A percentile compares a stretch with the other conserved stretches of the same genome.
Conservation (phyloP, 352 stramenopile species). For the Albugo laibachii region DNA sequence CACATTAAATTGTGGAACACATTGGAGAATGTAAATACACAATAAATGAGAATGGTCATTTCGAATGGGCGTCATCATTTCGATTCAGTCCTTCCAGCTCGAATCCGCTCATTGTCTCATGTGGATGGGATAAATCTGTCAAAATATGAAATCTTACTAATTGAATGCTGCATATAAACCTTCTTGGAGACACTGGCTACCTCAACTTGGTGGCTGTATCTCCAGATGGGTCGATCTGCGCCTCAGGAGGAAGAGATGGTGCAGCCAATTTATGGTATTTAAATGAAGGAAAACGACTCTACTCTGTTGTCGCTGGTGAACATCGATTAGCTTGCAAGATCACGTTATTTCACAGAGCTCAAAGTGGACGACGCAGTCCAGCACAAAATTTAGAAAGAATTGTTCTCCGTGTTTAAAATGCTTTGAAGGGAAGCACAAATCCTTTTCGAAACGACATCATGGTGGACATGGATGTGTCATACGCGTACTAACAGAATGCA, state of each 20-base stretch:
- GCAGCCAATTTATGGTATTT: slow-evolving; percentile 99
- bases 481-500: no score
- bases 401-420: no score
- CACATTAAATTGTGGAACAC: slow-evolving; percentile 99
- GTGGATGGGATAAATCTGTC: slow-evolving; percentile 98
- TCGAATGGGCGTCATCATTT: slow-evolving; percentile 99
- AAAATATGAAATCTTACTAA: slow-evolving; percentile 99
- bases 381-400: no score
- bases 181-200: slow-evolving; percentile 98
- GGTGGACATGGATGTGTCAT: no score
- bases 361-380: no score
- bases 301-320: slow-evolving; percentile 92
- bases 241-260: slow-evolving; percentile 98
- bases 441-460: no score
- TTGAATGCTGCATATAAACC: slow-evolving; percentile 98
- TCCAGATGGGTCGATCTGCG: slow-evolving; percentile 97
- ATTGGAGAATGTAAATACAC: slow-evolving; percentile 99
- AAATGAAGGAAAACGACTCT: slow-evolving; percentile 99
- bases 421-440: no score
- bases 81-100: slow-evolving; percentile 93
- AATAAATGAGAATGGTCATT: slow-evolving; percentile 96
- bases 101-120: slow-evolving; percentile 96
- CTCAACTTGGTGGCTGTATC: slow-evolving; percentile 99
- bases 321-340: no score
- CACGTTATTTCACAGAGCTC: no score